Percentiles rank a stretch among this genome's conserved stretches.
These are phyloP conservation scores for Pseudotulostoma volvatum DNA, from an alignment of 495 filamentous ascomycete species.

Conservation along the genomic window DNA sequence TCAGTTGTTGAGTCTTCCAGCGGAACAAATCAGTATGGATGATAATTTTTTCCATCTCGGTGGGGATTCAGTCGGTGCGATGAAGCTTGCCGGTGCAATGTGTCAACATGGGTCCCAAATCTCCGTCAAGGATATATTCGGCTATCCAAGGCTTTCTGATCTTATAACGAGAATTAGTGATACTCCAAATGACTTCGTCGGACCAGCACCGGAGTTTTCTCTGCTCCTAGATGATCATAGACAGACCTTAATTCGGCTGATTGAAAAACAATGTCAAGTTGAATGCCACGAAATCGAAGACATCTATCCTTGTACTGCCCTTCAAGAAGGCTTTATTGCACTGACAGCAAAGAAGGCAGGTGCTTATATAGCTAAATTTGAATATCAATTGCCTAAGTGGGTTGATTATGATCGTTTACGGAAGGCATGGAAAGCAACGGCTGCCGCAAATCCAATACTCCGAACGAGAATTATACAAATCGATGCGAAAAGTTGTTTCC, in stretches of 20 bases:
- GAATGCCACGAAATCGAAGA: conserved; percentile 2
- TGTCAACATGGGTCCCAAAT: background rate
- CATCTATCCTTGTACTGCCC: conserved; percentile 34
- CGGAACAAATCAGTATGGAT: conserved; percentile 10
- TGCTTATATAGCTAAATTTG: conserved; percentile 22
- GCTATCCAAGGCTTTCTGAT: background rate
- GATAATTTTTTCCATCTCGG: conserved; percentile 35
- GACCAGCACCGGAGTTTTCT: too few species aligned
- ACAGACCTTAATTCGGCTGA: too few species aligned
- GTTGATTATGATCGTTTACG: conserved; percentile 30
- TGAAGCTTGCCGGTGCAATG: conserved; percentile 29
- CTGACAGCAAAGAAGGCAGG: conserved; percentile 22
- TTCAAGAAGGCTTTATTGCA: conserved; percentile 36
- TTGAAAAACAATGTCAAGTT: too few species aligned
- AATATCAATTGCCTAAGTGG: conserved; percentile 16
- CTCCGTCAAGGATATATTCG: background rate
- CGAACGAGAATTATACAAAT: conserved; percentile 26
- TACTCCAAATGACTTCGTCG: too few species aligned
- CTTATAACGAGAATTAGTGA: too few species aligned
- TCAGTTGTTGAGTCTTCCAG: conserved; percentile 6
- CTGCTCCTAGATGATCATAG: too few species aligned
- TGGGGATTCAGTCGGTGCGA: conserved; percentile 42
- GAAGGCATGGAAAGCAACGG: conserved; percentile 27
- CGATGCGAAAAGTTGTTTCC: conserved; percentile 25
- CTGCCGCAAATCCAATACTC: conserved; percentile 16